These are phyloP conservation scores for Jamesozyma spencerorum DNA, from an alignment of 805 yeast genomes.

Conservation along the genomic window DNA sequence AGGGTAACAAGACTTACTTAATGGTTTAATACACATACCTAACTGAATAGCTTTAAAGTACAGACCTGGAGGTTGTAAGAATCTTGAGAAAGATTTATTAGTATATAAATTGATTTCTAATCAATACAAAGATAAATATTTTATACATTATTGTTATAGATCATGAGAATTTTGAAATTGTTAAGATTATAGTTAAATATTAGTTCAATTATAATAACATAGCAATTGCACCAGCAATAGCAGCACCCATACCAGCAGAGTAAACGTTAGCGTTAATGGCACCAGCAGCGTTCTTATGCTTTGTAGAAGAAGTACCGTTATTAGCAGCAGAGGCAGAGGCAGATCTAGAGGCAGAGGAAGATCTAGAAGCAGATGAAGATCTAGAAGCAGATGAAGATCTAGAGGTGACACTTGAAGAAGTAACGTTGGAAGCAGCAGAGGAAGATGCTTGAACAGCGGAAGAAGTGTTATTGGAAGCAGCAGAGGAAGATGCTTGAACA, in stretches of 20 bases:
- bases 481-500: slow-evolving; percentile 4
- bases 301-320: slow-evolving; percentile 5
- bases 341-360: slow-evolving; percentile 6
- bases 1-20: too few species aligned
- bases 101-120: too few species aligned
- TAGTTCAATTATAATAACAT: slow-evolving; percentile 11
- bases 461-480: slow-evolving; percentile 6
- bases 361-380: slow-evolving; percentile 6
- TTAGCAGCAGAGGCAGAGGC: slow-evolving; percentile 7
- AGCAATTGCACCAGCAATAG: slow-evolving; percentile 15
- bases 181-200: too few species aligned
- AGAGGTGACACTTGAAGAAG: slow-evolving; percentile 5
- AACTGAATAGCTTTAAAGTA: too few species aligned
- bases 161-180: too few species aligned
- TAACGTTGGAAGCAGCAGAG: slow-evolving; percentile 6
- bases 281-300: slow-evolving; percentile 9
- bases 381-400: slow-evolving; percentile 7
- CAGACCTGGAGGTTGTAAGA: too few species aligned
- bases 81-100: too few species aligned
- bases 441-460: slow-evolving; percentile 8
- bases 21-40: too few species aligned
- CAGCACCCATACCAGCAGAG: slow-evolving; percentile 13
- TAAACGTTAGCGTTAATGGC: background rate
- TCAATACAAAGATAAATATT: too few species aligned
- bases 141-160: too few species aligned